These are phyloP conservation scores for Coemansia sp. DNA, from an alignment of 192 early-diverging fungal genomes.

Conservation along the genomic window DNA sequence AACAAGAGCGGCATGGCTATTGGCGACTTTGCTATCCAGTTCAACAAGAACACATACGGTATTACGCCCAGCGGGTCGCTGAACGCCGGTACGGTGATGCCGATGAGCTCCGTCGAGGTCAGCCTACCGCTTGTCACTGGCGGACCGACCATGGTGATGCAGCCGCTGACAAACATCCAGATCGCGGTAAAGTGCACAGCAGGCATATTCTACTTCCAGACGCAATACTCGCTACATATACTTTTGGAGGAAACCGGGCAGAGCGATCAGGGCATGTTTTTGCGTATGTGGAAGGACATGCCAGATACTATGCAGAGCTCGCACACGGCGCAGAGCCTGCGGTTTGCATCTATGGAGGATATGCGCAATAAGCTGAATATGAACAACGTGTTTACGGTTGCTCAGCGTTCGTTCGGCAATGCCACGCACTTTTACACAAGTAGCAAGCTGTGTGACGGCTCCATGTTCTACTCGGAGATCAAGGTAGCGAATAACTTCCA, in stretches of 20 bases:
- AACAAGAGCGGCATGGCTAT: slow-evolving; percentile 61
- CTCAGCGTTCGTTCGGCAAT: slow-evolving; percentile 59
- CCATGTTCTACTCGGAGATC: slow-evolving; percentile 66
- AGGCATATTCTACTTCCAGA: slow-evolving; percentile 75
- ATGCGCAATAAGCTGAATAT: slow-evolving; percentile 60
- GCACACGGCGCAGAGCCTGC: slow-evolving; percentile 24
- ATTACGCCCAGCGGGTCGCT: slow-evolving; percentile 59
- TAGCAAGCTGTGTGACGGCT: slow-evolving; percentile 60
- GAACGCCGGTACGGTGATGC: slow-evolving; percentile 36
- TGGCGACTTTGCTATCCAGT: slow-evolving; percentile 72
- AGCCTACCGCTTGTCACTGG: slow-evolving; percentile 56
- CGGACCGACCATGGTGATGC: slow-evolving; percentile 57
- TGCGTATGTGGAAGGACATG: slow-evolving; percentile 61
- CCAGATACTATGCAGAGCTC: slow-evolving; percentile 38
- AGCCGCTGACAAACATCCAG: slow-evolving; percentile 67
- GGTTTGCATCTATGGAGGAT: slow-evolving; percentile 50
- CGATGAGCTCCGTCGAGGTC: slow-evolving; percentile 53
- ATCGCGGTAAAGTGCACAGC: slow-evolving; percentile 69
- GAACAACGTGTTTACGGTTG: slow-evolving; percentile 71
- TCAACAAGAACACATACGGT: slow-evolving; percentile 81
- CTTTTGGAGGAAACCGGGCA: slow-evolving; percentile 55
- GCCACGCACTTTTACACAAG: slow-evolving; percentile 66
- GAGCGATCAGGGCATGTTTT: slow-evolving; percentile 57
- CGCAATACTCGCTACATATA: slow-evolving; percentile 64
- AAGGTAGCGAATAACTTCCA: slow-evolving; percentile 59